Conservation (phyloP, 2,329 filamentous ascomycete species). For the Nemania abortiva region DNA sequence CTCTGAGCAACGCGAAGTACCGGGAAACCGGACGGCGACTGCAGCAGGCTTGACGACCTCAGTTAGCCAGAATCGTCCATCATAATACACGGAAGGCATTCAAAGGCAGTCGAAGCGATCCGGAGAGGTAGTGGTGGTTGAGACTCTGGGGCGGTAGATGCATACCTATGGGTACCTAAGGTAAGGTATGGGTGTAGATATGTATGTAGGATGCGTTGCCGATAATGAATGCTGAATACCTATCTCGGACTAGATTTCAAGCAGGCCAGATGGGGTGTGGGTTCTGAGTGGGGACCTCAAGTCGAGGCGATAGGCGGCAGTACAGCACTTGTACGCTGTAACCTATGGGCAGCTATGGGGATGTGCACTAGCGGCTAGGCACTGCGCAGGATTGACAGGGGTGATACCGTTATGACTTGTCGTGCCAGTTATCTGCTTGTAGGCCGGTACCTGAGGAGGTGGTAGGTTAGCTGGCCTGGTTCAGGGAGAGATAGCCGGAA, state of each 20-base stretch:
- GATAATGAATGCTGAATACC: constrained; percentile 32
- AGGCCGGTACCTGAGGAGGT: not conserved
- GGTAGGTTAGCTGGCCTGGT: not conserved
- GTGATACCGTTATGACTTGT: constrained; percentile 29
- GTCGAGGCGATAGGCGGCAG: constrained; percentile 6
- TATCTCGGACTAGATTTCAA: constrained; percentile 30
- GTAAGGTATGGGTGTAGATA: constrained; percentile 1
- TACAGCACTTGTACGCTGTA: not conserved
- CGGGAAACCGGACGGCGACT: constrained; percentile 32
- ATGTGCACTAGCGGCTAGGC: constrained; percentile 9
- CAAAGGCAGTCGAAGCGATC: constrained; percentile 5
- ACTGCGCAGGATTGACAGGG: constrained; percentile 20
- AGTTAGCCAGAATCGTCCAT: constrained; percentile 34
- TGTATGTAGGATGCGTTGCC: constrained; percentile 25
- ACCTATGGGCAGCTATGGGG: not conserved
- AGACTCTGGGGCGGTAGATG: constrained; percentile 2
- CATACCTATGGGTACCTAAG: constrained; percentile 23
- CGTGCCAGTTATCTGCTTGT: constrained; percentile 8
- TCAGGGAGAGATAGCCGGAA: constrained; percentile 6
- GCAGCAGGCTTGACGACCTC: constrained; percentile 13
- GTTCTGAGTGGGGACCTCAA: constrained; percentile 10
- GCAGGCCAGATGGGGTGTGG: constrained; percentile 17
- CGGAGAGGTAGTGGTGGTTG: constrained; percentile 1
- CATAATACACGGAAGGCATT: constrained; percentile 1
- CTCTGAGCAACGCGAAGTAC: constrained; percentile 37